Base-by-base conservation (phyloP, 208 protist genomes). In the Angomonas ambiguus region DNA sequence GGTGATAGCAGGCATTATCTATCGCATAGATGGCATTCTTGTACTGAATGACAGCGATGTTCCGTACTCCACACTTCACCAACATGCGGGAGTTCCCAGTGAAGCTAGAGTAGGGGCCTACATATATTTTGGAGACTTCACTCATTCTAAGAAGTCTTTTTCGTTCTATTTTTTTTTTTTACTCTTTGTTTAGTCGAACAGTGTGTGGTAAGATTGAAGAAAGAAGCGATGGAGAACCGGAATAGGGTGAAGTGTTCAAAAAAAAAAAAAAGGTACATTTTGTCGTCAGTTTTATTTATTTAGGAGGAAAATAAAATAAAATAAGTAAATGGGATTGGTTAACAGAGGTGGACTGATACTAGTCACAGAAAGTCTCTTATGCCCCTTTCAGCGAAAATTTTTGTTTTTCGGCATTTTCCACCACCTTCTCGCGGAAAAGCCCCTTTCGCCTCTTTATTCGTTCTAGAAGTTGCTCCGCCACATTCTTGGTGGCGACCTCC, bases 1-100 rank as follows among this genome's bases (percentile, higher is more conserved):
- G 90, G 72, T 97, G 92, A 60, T 97, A 97, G 67, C 92, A 97
- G 2, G 88, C 89, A 69, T 96, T 97, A 85, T 97, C 92, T 30
- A 97, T 79, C 0, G 92, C 88, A 62, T 87, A 97, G 30, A 93
- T 85, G 20, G 75, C 35, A 34, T 65, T 69, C 6, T 78, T 63
- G 68, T 94, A 69, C 42, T 74, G 75, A 49, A 90, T 78, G 1
- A 96, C 88, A 4, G 83, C 85, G 60, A 96, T 88, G 69, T 93
- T 94, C 35, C 91, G 80, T n/a, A 65, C 68, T 24, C 84, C 87
- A 55, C 65, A 80, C 66, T 90, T 85, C 10, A 94, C 74, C 10
- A 96, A 78, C 86, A 94, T 72, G 48, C 79, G 75, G 34, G 83
- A 49, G 75, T 83, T 72, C 70, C 87, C 59, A 4, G 24, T 63